Conservation (phyloP, 1,139 yeast genomes). For the Blastobotrys capitulatus region DNA sequence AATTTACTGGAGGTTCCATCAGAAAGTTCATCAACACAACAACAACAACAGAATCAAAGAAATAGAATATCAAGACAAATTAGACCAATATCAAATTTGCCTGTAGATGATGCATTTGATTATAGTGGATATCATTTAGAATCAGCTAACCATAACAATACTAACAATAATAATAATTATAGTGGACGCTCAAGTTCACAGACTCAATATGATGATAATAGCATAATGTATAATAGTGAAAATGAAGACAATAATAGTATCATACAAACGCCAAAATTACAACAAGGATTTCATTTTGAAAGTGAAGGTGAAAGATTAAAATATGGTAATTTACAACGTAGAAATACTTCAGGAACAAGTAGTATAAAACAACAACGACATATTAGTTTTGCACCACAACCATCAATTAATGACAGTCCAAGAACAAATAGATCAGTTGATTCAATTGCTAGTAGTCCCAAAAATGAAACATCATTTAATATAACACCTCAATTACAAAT, state of each 20-base stretch:
- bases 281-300: slow-evolving; percentile 3
- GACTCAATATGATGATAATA: background rate
- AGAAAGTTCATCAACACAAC: background rate
- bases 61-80: slow-evolving; percentile 2
- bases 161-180: background rate
- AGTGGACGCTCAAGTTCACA: background rate
- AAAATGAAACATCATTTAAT: background rate
- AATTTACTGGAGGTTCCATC: background rate
- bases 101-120: slow-evolving; percentile 26
- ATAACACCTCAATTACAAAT: background rate
- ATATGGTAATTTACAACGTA: background rate
- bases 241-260: background rate
- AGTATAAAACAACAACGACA: slow-evolving; percentile 12
- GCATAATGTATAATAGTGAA: background rate
- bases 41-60: too few species aligned
- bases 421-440: background rate
- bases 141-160: background rate
- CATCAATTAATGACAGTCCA: background rate
- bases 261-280: background rate
- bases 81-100: slow-evolving; percentile 21
- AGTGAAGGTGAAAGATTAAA: background rate
- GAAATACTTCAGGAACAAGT: background rate
- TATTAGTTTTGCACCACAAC: slow-evolving; percentile 14
- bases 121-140: slow-evolving; percentile 17
- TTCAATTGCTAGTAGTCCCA: background rate